Base-by-base conservation (phyloP, 176 grass and related monocot genomes). In the Bolboschoenus planiculmis region DNA sequence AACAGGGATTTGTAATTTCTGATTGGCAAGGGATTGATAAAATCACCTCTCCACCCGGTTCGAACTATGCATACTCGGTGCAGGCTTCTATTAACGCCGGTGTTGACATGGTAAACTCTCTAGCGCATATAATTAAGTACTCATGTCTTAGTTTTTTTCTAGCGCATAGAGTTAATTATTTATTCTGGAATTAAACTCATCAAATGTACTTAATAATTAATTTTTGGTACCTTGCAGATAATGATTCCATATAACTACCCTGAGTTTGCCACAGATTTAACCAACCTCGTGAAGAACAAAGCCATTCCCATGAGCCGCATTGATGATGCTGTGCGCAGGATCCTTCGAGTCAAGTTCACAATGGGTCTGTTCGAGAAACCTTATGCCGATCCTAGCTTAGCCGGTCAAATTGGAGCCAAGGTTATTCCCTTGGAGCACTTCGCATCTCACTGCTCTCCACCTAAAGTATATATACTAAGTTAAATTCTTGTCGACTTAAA, bases 331-430 rank as follows among this genome's bases (percentile, higher is more conserved):
- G 88, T 92, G 29, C 86, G 53, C 74, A 89, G 94, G 21, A 97
- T 97, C 78, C 94, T 97, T 81, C 84, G 94, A 23, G 94, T 97
- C 84, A 97, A 97, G 63, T 93, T 97, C 81, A 44, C 87, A 70
- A 93, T 97, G 91, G 89, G 94, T 23, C 86, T 97, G 64, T 97
- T 97, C 70, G 94, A 97, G 81, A 81, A 93, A 33, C 94, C 91
- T 3, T 48, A 87, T n/a, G 87, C 91, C 1, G 91, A 97, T 87
- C 65, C 43, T 14, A 87, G 73, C 23, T 87, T 93, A 83, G 10
- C 37, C 16, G 84, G 31, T 53, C 57, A 97, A 56, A 80, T 97
- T 18, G 94, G 94, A 40, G 39, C 64, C 57, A 16, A 75, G 87
- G 87, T 88, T 67, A 43, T 55, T 55, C 40, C 27, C 68, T 82